Evolutionary conservation across 139 green algal species (phyloP), one percentile per base, ranked within the genome.

Genomic region (Nannochloris sp.): DNA sequence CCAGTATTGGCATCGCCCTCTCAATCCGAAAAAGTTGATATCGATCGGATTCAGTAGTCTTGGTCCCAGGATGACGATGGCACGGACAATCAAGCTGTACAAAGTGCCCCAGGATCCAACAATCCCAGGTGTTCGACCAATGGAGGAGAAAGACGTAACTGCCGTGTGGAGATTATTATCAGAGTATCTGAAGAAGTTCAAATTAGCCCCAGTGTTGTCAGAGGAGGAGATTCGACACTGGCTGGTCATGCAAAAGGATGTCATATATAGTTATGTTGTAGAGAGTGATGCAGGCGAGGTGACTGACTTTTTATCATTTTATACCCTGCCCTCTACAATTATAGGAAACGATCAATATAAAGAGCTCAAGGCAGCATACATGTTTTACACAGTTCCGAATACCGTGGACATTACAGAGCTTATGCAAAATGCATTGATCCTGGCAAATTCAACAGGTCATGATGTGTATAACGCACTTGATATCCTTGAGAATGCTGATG

Each of bases 391-490:
- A 62, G 82, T 86, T 48, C 53, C 75, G 4, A 64, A 40, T 10
- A 60, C 51, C 15, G 78, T 70, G 18, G 70, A 70, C 3, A 55
- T 82, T 66, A 49, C 57, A 43, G 59, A 87, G 60, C 69, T 89
- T 3, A 77, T 98, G 81, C 76, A 79, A 4, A 91, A 99, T 65
- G 85, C 83, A 18, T 80, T 99, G 24, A 87, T 93, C 11, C 58
- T 94, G 49, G 91, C 89, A 9, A 56, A 70, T 1, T 43, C 57
- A 36, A 83, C 43, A 37, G 84, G 86, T 12, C 96, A 93, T 54
- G 93, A 99, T 69, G 93, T 99, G 9, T 99, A 97, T 83, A 99
- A 99, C 68, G 87, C 89, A 2, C 85, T 99, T 27, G 89, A 99
- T 74, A 84, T 98, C 46, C 78, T 95, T 71, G 67, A 89, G n/a